phyloP scores from a whole-genome alignment of 2,329 filamentous ascomycete species.

The Colletotrichum lentis region DNA sequence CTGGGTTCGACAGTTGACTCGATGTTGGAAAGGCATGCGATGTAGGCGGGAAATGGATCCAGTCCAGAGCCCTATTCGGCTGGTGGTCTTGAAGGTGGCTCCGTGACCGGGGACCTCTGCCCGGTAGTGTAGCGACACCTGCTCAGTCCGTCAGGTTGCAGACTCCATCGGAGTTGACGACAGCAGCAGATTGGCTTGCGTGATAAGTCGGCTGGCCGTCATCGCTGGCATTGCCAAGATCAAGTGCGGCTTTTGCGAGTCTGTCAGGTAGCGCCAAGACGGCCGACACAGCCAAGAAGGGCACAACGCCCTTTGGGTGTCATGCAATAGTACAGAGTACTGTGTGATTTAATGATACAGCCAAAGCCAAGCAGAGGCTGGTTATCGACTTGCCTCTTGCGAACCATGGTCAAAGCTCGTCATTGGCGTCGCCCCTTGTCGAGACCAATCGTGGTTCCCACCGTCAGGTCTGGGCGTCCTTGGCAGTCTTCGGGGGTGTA shows the following conservation, averaged over 20 bases:
- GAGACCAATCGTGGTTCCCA: conserved; percentile 19
- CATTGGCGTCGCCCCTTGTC: conserved; percentile 19
- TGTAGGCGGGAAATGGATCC: conserved; percentile 23
- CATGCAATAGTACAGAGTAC: conserved; percentile 7
- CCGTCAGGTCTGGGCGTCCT: conserved; percentile 21
- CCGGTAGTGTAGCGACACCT: conserved; percentile 7
- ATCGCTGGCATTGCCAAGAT: conserved; percentile 24
- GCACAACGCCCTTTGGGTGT: conserved; percentile 8
- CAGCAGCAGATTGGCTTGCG: conserved; percentile 12
- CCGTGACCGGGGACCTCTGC: conserved; percentile 7
- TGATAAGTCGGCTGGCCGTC: conserved; percentile 25
- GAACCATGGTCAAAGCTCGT: background rate
- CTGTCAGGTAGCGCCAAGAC: conserved; percentile 31
- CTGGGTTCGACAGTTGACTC: background rate
- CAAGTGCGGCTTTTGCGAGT: conserved; percentile 31
- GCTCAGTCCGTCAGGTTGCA: conserved; percentile 19
- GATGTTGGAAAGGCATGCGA: background rate
- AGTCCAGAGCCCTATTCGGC: background rate
- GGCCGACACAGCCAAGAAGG: conserved; percentile 22
- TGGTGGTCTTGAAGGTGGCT: background rate
- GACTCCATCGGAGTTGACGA: conserved; percentile 19
- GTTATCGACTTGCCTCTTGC: conserved; percentile 30
- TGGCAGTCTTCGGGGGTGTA: background rate
- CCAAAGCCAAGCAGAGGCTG: background rate
- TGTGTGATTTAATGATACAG: no score